These are phyloP conservation scores for Trebouxia sp. DNA, from an alignment of 139 green algal species.

Conservation along the genomic window DNA sequence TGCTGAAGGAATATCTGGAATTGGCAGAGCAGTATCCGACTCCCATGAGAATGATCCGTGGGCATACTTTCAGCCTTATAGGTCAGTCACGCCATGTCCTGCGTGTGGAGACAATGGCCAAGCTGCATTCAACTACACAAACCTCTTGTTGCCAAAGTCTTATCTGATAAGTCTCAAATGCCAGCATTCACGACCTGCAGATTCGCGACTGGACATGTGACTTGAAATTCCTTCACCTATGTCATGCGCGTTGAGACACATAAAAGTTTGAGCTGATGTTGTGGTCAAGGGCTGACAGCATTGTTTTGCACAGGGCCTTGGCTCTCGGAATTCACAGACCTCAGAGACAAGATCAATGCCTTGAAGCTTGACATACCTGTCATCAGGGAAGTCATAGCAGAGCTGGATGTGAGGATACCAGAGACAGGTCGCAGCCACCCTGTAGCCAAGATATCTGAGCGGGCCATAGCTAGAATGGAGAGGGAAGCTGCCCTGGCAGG, in stretches of 20 bases:
- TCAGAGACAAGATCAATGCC: slow-evolving; percentile 77
- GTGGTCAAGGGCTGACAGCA: too few relatives aligned
- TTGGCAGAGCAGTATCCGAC: slow-evolving; percentile 68
- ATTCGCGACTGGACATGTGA: too few relatives aligned
- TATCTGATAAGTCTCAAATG: slow-evolving; percentile 11
- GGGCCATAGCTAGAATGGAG: slow-evolving; percentile 43
- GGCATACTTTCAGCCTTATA: slow-evolving; percentile 72
- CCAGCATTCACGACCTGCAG: too few relatives aligned
- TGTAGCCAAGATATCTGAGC: slow-evolving; percentile 52
- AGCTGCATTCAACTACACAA: too few relatives aligned
- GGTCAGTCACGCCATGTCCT: slow-evolving; percentile 31
- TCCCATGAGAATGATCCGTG: slow-evolving; percentile 84
- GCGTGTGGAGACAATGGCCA: too few relatives aligned
- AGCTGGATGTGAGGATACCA: slow-evolving; percentile 52
- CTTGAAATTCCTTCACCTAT: too few relatives aligned
- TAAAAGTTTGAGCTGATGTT: too few relatives aligned
- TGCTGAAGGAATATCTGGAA: slow-evolving; percentile 89
- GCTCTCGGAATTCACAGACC: slow-evolving; percentile 86
- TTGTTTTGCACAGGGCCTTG: slow-evolving; percentile 55
- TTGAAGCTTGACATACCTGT: neutral
- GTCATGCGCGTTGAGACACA: too few relatives aligned
- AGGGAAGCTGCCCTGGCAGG: slow-evolving; percentile 39
- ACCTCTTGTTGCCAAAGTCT: too few relatives aligned
- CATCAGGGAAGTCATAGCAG: slow-evolving; percentile 47
- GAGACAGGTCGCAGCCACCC: slow-evolving; percentile 56